Evolutionary conservation across 176 grass and related monocot species (phyloP).

Genomic region (Ananas comosus): DNA sequence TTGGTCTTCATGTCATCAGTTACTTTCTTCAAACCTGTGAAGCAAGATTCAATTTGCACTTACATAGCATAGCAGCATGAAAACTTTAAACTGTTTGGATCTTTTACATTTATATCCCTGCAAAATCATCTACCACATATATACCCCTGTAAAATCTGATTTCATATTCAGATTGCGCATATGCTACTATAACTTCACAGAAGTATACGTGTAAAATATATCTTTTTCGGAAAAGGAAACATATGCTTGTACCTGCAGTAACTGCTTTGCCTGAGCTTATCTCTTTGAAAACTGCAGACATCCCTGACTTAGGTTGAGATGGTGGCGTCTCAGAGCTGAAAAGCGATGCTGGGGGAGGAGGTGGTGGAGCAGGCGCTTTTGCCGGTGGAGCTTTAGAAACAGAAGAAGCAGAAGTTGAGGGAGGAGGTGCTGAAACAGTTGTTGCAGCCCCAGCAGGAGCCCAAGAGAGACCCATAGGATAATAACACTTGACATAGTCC

Average conservation of each 20-base stretch:
- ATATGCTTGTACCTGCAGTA: constrained; percentile 48
- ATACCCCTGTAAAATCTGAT: not conserved
- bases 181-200: no score
- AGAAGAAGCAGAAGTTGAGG: constrained; percentile 36
- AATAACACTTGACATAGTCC: constrained; percentile 91
- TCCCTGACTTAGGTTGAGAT: constrained; percentile 63
- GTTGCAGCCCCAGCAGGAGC: constrained; percentile 28
- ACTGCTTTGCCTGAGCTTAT: constrained; percentile 69
- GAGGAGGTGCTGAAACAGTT: not conserved
- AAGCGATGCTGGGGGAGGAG: constrained; percentile 54
- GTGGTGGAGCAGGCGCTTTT: constrained; percentile 51
- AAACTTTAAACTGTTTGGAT: not conserved
- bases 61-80: not conserved
- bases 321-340: constrained; percentile 42
- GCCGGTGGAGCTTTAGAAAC: constrained; percentile 40
- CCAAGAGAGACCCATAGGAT: constrained; percentile 80
- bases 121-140: no score
- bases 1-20: constrained; percentile 92
- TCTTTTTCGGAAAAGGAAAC: not conserved
- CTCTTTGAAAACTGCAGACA: constrained; percentile 92
- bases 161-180: not conserved
- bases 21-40: constrained; percentile 77
- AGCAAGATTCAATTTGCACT: not conserved
- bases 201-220: constrained; percentile 2
- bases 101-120: no score